Conservation (phyloP, 1,284 basidiomycete species). For the Rhodotorula glutinis region DNA sequence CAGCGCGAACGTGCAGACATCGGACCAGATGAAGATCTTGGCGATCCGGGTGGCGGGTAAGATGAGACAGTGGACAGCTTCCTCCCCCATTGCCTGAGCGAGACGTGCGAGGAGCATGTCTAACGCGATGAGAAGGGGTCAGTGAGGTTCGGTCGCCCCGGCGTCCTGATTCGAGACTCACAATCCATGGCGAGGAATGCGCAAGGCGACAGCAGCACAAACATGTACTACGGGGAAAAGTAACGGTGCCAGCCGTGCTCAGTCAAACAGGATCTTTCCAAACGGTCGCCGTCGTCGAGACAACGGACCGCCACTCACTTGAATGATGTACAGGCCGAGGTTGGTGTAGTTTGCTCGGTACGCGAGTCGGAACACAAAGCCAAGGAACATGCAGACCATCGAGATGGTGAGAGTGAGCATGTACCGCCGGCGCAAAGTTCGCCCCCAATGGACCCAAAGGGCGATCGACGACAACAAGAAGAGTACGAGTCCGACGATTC, state of each 20-base stretch:
- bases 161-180: neutral
- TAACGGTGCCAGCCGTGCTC: no score
- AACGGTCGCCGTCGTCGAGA: no score
- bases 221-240: slow-evolving; percentile 27
- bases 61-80: slow-evolving; percentile 18
- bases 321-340: slow-evolving; percentile 17
- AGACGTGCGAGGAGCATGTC: slow-evolving; percentile 22
- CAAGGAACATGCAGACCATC: slow-evolving; percentile 23
- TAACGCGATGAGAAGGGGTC: neutral
- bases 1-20: slow-evolving; percentile 43
- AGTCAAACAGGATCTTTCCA: no score
- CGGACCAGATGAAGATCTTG: slow-evolving; percentile 42
- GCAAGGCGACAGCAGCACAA: slow-evolving; percentile 36
- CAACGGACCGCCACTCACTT: no score
- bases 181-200: slow-evolving; percentile 37
- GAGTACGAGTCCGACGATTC: slow-evolving; percentile 20
- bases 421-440: slow-evolving; percentile 21
- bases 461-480: slow-evolving; percentile 12
- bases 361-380: slow-evolving; percentile 13
- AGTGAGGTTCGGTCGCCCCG: neutral
- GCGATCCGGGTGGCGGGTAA: slow-evolving; percentile 21
- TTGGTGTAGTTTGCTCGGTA: neutral
- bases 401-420: slow-evolving; percentile 36
- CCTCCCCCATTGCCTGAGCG: slow-evolving; percentile 11
- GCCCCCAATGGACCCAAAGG: slow-evolving; percentile 27